Evolutionary conservation across 805 yeast genomes (phyloP).

Genomic region (Saccharomycopsis synnaedendra): DNA sequence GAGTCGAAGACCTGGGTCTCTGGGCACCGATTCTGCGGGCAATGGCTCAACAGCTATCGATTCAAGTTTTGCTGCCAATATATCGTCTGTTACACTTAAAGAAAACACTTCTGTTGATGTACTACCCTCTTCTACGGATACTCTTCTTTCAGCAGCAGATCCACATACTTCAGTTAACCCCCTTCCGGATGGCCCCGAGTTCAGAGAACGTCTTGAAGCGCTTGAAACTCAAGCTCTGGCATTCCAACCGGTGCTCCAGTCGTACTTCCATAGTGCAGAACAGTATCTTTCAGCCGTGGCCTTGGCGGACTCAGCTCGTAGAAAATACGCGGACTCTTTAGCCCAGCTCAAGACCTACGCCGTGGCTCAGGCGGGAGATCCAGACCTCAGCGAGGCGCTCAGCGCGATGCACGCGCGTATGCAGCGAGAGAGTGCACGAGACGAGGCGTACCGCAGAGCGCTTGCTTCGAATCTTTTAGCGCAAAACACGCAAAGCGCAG

Average conservation of each 20-base stretch:
- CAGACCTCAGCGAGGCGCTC: conserved; percentile 5
- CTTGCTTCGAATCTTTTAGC: conserved; percentile 1
- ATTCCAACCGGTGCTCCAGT: conserved; percentile 8
- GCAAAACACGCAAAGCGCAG: not conserved
- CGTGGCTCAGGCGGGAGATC: not conserved
- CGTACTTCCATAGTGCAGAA: conserved; percentile 9
- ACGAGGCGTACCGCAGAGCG: conserved; percentile 4
- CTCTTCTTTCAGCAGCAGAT: too few species aligned
- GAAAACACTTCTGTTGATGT: too few species aligned
- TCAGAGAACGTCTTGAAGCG: conserved; percentile 5
- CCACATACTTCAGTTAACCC: too few species aligned
- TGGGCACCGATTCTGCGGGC: too few species aligned
- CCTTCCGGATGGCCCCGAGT: conserved; percentile 8
- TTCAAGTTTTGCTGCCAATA: too few species aligned
- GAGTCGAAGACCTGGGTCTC: too few species aligned
- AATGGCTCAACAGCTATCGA: too few species aligned
- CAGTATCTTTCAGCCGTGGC: not conserved
- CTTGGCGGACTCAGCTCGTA: conserved; percentile 3
- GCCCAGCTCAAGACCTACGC: conserved; percentile 10
- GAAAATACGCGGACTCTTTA: conserved; percentile 7
- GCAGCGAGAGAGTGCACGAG: conserved; percentile 1
- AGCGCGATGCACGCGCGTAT: conserved; percentile 5
- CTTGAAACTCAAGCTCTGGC: conserved; percentile 7
- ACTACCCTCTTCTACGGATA: too few species aligned
- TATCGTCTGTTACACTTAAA: too few species aligned